Base-by-base conservation (phyloP, 306 rosid genomes). In the Inga leiocalycina region DNA sequence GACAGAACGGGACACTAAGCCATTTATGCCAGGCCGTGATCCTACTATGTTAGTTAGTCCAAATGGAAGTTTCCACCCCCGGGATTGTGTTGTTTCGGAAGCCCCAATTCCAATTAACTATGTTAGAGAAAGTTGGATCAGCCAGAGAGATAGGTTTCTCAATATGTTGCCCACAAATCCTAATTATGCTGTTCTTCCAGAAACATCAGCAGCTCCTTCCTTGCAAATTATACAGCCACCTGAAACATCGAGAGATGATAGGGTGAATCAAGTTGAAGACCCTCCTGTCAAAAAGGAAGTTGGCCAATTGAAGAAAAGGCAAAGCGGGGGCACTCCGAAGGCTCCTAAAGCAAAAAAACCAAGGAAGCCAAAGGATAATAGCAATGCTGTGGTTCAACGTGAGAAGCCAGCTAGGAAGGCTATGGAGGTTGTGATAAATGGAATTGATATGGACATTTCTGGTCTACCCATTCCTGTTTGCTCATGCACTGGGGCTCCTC, bases 401-500 rank as follows among this genome's bases (percentile, higher is more conserved):
- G 87, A 80, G 79, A 93, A 91, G 85, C 88, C 97, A 0, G 82
- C 89, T 0, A 93, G 89, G 89, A 95, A 92, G 88, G 93, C 91
- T 62, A 86, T 91, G 88, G 98, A 91, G 64, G 83, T 95, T 79
- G 94, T 90, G 12, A 95, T 95, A 39, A 95, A 92, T 51, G 99
- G 99, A 74, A 85, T 95, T 72, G 93, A 87, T 59, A 91, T 95
- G 97, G 98, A 95, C 71, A 91, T 95, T 81, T 93, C 99, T 27
- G 88, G 98, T 56, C 84, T 95, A n/a, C 97, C 99, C 2, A 90
- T 90, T 86, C 99, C 99, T 12, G 90, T 93, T 43, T 95, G 99
- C 81, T 92, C 99, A 0, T 95, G 99, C 77, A 95, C 99, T 49
- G 98, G 99, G 74, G 14, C 84, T 39, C 92, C 97, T 46, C 98